Conservation (phyloP, 495 filamentous ascomycete species). For the Glarea lozoyensis region DNA sequence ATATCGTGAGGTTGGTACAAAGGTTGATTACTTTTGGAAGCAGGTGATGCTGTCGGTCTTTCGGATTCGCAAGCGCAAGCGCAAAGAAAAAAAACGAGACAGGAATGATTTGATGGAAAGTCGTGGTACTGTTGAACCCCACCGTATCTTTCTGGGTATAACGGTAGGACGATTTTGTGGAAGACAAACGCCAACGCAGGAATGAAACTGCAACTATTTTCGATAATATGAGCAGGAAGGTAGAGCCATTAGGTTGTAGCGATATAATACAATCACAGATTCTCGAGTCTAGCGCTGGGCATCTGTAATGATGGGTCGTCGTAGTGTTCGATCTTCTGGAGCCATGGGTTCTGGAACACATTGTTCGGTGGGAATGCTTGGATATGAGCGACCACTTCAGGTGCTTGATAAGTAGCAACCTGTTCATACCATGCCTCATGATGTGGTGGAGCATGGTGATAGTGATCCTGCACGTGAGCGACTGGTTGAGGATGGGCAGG, state of each 20-base stretch:
- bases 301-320: constrained; percentile 35
- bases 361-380: constrained; percentile 26
- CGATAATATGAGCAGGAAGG: background rate
- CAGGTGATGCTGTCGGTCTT: no score
- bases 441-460: constrained; percentile 22
- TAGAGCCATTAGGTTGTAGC: background rate
- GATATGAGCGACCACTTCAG: constrained; percentile 32
- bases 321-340: constrained; percentile 32
- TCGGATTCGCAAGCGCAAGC: no score
- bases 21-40: no score
- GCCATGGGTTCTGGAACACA: constrained; percentile 30
- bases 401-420: constrained; percentile 33
- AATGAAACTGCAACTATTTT: no score
- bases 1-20: no score
- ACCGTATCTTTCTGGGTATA: no score
- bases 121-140: no score
- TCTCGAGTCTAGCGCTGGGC: constrained; percentile 37
- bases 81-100: no score
- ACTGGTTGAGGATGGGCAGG: constrained; percentile 11
- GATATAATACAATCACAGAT: constrained; percentile 24
- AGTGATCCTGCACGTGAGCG: constrained; percentile 23
- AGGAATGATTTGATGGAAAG: no score
- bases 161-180: no score
- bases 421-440: constrained; percentile 33
- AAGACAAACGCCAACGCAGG: no score